Evolutionary conservation across 495 filamentous ascomycete species (phyloP).

Genomic region (Echria macrotheca): DNA sequence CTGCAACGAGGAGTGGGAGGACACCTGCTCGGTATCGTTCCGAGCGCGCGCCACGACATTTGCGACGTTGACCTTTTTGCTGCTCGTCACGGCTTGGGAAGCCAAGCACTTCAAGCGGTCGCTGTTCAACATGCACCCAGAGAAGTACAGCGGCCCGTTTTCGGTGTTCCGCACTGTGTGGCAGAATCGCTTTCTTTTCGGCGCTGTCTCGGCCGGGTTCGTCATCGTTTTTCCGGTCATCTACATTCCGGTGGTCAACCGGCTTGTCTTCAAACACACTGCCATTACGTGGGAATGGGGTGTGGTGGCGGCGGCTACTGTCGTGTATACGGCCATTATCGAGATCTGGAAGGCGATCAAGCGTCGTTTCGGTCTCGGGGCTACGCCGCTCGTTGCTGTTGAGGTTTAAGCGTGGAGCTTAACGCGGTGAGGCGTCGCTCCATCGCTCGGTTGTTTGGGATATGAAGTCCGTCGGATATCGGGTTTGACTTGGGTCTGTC

Average conservation of each 20-base stretch:
- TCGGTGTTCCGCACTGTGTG: slow-evolving; percentile 60
- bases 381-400: not conserved
- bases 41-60: slow-evolving; percentile 73
- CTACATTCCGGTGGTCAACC: slow-evolving; percentile 66
- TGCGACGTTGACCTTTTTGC: slow-evolving; percentile 64
- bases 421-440: not conserved
- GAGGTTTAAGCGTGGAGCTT: slow-evolving; percentile 1
- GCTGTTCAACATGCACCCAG: slow-evolving; percentile 62
- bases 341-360: slow-evolving; percentile 66
- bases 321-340: slow-evolving; percentile 55
- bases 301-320: slow-evolving; percentile 49
- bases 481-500: no score
- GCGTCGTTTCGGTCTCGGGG: slow-evolving; percentile 30
- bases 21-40: slow-evolving; percentile 57
- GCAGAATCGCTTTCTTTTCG: slow-evolving; percentile 68
- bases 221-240: slow-evolving; percentile 64
- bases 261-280: slow-evolving; percentile 64
- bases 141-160: slow-evolving; percentile 49
- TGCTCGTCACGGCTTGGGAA: slow-evolving; percentile 70
- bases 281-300: slow-evolving; percentile 72
- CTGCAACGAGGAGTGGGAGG: slow-evolving; percentile 56
- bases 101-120: slow-evolving; percentile 63
- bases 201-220: slow-evolving; percentile 63
- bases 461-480: no score
- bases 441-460: no score